Base-by-base conservation (phyloP, 371 early-diverging fungal genomes). In the Coemansia sp. region DNA sequence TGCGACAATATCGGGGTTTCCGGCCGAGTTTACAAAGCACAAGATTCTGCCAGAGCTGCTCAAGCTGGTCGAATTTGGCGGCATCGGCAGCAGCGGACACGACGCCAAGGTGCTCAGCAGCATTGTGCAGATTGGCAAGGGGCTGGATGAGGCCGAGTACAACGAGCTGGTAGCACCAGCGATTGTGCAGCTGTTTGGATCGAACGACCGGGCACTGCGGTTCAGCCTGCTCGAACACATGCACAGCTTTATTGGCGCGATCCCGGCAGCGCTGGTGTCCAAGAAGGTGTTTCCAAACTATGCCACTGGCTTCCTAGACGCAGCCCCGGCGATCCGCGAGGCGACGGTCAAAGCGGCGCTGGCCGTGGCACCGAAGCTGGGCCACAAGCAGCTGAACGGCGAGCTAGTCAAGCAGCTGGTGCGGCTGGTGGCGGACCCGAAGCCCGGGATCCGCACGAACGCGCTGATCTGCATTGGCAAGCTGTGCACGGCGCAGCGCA, bases 391-490 rank as follows among this genome's bases (percentile, higher is more conserved):
- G 24, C 85, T 94, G 64, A 95, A 97, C 67, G 87, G 89, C 62
- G 95, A 95, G 51, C 74, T 97, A 1, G 58, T 97, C 34, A 81
- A 89, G 52, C 87, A 91, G 59, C 77, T 98, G 4, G 93, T 91
- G 32, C 93, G 93, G 56, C 78, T 93, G 5, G 92, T 94, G 51
- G 85, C 86, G 54, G 98, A 98, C 77, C 84, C 87, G 32, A 94
- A 96, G 64, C 95, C 98, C 0, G 96, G 96, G 1, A 97, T 98
- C 66, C 83, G 98, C 38, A 93, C 98, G 61, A 97, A 97, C 65
- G 88, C 95, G 11, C 89, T 92, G 8, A 91, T 97, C 43, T 95
- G 95, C 67, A 70, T 97, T 8, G 96, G 95, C 12, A 95, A 95
- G 71, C 85, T 95, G 47, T 86, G 89, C 54, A 87, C 86, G 34